phyloP scores from a whole-genome alignment of 2,329 filamentous ascomycete genomes.

The Venturia oleaginea region DNA sequence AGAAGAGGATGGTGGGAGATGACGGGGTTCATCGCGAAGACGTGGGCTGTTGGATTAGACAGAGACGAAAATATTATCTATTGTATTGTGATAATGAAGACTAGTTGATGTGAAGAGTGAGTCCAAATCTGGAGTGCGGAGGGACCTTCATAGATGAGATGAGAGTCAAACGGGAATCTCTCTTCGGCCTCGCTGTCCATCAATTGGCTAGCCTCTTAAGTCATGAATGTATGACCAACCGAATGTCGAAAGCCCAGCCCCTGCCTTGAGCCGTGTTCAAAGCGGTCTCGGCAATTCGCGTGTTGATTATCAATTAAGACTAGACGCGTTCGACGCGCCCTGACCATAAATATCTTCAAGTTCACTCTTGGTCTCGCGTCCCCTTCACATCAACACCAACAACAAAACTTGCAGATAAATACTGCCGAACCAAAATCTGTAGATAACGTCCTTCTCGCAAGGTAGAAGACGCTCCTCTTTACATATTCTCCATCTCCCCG shows the following conservation, averaged over 20 bases:
- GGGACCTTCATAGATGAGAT: neutral
- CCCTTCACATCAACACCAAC: neutral
- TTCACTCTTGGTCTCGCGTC: neutral
- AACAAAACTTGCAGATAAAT: neutral
- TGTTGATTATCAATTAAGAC: conserved; percentile 7
- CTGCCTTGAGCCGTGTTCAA: neutral
- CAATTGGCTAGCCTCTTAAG: neutral
- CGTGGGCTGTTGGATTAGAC: neutral
- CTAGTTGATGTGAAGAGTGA: neutral
- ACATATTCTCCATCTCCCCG: neutral
- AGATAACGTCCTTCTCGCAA: neutral
- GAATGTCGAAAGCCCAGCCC: neutral
- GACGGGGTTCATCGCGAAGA: neutral
- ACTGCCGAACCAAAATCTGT: neutral
- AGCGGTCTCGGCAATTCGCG: neutral
- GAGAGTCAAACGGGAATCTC: neutral
- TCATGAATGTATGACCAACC: neutral
- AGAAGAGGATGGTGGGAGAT: neutral
- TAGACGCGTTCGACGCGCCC: neutral
- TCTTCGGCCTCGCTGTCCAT: neutral
- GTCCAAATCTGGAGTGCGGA: too few relatives aligned
- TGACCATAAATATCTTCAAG: neutral
- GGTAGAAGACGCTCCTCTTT: neutral
- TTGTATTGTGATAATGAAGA: neutral
- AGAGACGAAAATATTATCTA: conserved; percentile 2